Evolutionary conservation across 2,329 filamentous ascomycete genomes (phyloP), one percentile per base, ranked within the genome.

Genomic region (Ascochyta viciae-villosae): DNA sequence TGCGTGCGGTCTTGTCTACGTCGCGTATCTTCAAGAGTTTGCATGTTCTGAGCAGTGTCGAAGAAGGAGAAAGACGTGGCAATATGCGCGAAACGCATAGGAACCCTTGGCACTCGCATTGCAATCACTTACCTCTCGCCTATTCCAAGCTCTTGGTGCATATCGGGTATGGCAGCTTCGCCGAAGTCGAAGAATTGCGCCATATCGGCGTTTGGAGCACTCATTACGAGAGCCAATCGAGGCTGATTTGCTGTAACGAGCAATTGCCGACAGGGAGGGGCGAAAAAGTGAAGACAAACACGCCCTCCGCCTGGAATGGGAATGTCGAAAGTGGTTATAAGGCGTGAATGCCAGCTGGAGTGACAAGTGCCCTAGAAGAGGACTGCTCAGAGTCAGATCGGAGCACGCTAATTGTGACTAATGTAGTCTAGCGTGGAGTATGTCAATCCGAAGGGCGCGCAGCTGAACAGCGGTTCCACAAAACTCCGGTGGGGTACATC

Each of bases 181-280:
- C 69, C 69, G 46, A 77, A 77, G 61, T 77, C 74, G 62, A 77
- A 76, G 58, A 71, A 75, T 44, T 73, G 68, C 12, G 65, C 67
- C 66, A 77, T 74, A 50, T 74, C 68, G 33, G 73, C 58, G 54
- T 62, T 67, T 38, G 68, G 62, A 33, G 62, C 63, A 57, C 63
- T 63, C 72, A 74, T 74, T 48, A 34, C 62, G 58, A 47, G 40
- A 5, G 37, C 41, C 37, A 37, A 31, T 51, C 19, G 13, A 15
- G 7, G 26, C 29, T 41, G 33, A 47, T 27, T 43, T 53, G 19
- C 19, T 19, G 46, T 57, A 53, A 27, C 15, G 13, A 12, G 23
- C 43, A 31, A 49, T 44, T 34, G 15, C 23, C 40, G n/a, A 49
- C 2, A 8, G 5, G 31, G 39, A 43, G 9, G 31, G 35, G 26